phyloP scores from a whole-genome alignment of 805 yeast species.

The Zygosaccharomyces rouxii region DNA sequence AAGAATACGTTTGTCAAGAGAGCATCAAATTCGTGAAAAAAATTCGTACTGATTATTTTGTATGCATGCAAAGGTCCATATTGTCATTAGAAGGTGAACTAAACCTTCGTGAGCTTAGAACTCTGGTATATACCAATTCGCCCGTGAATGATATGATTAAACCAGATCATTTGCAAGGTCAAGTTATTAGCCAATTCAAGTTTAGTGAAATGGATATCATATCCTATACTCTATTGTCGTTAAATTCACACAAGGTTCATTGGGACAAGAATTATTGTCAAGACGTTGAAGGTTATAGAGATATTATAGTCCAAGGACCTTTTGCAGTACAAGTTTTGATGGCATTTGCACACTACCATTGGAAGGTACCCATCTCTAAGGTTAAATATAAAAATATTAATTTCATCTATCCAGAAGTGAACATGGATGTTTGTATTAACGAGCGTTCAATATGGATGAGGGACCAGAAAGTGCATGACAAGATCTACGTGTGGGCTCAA shows the following conservation, averaged over 20 bases:
- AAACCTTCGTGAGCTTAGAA: slow-evolving; percentile 49
- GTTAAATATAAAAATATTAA: slow-evolving; percentile 43
- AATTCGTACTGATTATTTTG: slow-evolving; percentile 41
- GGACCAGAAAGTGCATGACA: slow-evolving; percentile 6
- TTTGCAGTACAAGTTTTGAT: slow-evolving; percentile 58
- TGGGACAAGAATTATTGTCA: slow-evolving; percentile 55
- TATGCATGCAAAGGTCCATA: slow-evolving; percentile 52
- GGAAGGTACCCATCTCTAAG: slow-evolving; percentile 21
- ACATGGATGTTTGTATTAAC: slow-evolving; percentile 23
- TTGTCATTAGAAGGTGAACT: slow-evolving; percentile 22
- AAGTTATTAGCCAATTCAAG: slow-evolving; percentile 21
- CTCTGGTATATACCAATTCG: slow-evolving; percentile 56
- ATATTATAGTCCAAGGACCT: slow-evolving; percentile 76
- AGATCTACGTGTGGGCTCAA: slow-evolving; percentile 7
- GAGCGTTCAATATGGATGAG: slow-evolving; percentile 10
- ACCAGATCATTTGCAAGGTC: not conserved
- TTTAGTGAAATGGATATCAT: slow-evolving; percentile 41
- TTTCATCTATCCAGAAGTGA: slow-evolving; percentile 40
- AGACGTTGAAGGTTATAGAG: slow-evolving; percentile 54
- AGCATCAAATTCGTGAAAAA: slow-evolving; percentile 40
- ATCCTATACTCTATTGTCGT: slow-evolving; percentile 69
- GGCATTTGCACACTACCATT: slow-evolving; percentile 42
- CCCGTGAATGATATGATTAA: slow-evolving; percentile 4
- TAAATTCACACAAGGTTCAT: slow-evolving; percentile 83
- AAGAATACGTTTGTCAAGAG: slow-evolving; percentile 49